Conservation (phyloP, 2,329 filamentous ascomycete genomes). For the Colletotrichum noveboracense region DNA sequence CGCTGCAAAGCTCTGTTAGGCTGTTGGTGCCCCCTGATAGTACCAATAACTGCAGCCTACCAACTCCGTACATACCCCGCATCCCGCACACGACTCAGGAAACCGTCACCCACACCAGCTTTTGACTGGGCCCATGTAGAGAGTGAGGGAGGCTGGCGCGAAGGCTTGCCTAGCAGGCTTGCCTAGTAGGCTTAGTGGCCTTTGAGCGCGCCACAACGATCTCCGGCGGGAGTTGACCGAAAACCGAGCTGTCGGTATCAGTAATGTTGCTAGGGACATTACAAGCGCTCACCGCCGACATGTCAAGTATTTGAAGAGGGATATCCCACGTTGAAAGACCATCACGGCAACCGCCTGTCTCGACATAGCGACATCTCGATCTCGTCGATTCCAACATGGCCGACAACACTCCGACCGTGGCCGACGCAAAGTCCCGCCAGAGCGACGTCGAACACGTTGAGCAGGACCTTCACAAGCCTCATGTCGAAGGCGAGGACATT, state of each 20-base stretch:
- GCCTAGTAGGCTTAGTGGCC: too few species aligned
- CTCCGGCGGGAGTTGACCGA: background rate
- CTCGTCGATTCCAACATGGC: background rate
- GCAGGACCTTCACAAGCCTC: constrained; percentile 19
- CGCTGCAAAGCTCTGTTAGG: background rate
- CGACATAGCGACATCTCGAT: background rate
- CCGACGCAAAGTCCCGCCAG: background rate
- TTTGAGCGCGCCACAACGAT: background rate
- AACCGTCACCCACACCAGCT: background rate
- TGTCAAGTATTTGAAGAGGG: background rate
- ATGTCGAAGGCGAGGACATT: constrained; percentile 13
- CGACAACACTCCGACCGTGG: background rate
- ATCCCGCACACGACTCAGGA: background rate
- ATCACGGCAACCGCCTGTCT: background rate
- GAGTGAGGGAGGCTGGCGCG: background rate
- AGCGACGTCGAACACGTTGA: constrained; percentile 25
- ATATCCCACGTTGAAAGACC: background rate
- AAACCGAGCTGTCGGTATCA: background rate
- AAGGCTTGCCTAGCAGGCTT: background rate
- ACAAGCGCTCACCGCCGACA: background rate
- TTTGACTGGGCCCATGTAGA: background rate
- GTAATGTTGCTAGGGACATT: background rate
- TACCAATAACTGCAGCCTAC: background rate
- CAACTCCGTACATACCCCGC: background rate
- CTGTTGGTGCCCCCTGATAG: background rate